Evolutionary conservation across 1,284 basidiomycete species (phyloP), one percentile per base, ranked within the genome.

Genomic region (Flammula alnicola): DNA sequence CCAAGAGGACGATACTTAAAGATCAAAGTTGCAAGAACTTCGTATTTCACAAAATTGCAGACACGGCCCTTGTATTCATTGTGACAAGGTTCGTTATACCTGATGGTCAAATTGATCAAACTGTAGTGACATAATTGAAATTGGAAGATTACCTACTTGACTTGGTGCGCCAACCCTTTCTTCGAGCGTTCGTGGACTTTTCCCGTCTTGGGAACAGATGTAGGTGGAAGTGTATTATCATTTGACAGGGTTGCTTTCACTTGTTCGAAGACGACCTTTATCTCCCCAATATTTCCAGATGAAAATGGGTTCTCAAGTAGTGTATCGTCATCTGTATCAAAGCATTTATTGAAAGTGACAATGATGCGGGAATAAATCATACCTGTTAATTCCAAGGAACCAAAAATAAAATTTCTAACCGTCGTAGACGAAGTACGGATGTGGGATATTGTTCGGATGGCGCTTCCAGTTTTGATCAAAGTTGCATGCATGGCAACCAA

Each of bases 1-100:
- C 54, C 48, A 8, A 49, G 51, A 17, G 51, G 32, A 4, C 54
- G 38, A 40, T 56, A 56, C 20, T 33, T 41, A 23, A 56, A 47
- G 2, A 50, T 25, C 9, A 56, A 50, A 4, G 32, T 44, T 0
- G 30, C 35, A 6, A 32, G 27, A 5, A 16, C 23, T 4, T 32
- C 41, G n/a, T 26, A 8, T 17, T 10, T 14, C 9, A 25, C 0
- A 17, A 14, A 1, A 11, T 1, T 17, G 20, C 17, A 2, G 12
- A 3, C 4, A 17, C 14, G n/a, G n/a, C n/a, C n/a, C n/a, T n/a
- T n/a, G n/a, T 19, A 17, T 23, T 11, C 11, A 3, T 14, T 6
- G 9, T 30, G 26, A 26, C 9, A 17, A 14, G 14, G 4, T 16
- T 6, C 8, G 19, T 37, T 25, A n/a, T 5, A 22, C 11, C 19